Evolutionary conservation across 148 eudicot genomes (phyloP), one percentile per base, ranked within the genome.

Genomic region (Rhododendron griersonianum): DNA sequence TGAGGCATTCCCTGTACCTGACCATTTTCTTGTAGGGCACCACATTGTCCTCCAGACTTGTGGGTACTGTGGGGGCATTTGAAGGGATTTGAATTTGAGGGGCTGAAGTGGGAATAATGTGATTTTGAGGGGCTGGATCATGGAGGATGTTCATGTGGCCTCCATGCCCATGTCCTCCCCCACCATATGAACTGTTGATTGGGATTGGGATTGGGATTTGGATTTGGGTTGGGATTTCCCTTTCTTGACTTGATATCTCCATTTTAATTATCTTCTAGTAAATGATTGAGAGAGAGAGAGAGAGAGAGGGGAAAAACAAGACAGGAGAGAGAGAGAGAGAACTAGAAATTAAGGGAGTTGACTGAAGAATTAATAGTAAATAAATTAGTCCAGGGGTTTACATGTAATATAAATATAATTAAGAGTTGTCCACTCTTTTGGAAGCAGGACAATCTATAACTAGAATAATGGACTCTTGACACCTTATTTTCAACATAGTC

Each of bases 241-340:
- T 91, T 90, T 91, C 95, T 88, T 91, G 87, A 82, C 87, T 89
- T 88, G 90, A 86, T 81, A 91, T 81, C 61, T 92, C 94, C 95
- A 93, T 93, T 5, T 63, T 59, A 18, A n/a, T 25, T 78, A n/a
- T 81, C 80, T 81, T 3, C 65, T 79, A 37, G 16, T 71, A 71
- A 30, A 71, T 71, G 7, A 71, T 87, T 85, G 91, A 88, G 87
- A 88, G 91, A 88, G 87, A 88, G 75, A 53, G 45, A 74, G 21
- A 73, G 21, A n/a, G n/a, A n/a, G n/a, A n/a, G n/a, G n/a, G 33
- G 21, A 77, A 67, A 55, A 75, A 83, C 80, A 85, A 55, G 78
- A 87, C 83, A 84, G n/a, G 45, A 74, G 21, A 73, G 21, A 73
- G 21, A 47, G 10, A 18, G 53, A 80, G 55, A 51, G 16, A 13